Evolutionary conservation across 441 rosid genomes (phyloP).

Genomic region (Populus trichocarpa): DNA sequence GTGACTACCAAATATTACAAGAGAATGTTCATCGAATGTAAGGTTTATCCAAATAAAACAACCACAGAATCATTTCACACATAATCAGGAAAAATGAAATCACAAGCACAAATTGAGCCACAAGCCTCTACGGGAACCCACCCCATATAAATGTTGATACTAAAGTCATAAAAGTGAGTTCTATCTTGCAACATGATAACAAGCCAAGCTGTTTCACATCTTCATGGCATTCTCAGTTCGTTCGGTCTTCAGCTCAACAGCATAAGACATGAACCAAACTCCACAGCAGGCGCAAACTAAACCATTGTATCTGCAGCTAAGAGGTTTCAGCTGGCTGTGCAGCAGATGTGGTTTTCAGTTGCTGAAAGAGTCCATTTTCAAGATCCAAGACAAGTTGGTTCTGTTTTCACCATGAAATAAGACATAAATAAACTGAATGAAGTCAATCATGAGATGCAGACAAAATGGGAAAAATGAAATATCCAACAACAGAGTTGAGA

Average conservation of each 20-base stretch:
- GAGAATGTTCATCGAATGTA: not conserved
- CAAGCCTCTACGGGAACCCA: not conserved
- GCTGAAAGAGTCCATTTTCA: not conserved
- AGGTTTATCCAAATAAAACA: not conserved
- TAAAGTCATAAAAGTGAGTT: not conserved
- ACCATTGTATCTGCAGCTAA: not conserved
- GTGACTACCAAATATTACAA: not conserved
- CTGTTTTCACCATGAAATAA: conserved; percentile 14
- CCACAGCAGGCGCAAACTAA: not conserved
- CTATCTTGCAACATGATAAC: conserved; percentile 13
- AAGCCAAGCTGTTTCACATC: conserved; percentile 10
- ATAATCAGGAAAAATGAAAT: not conserved
- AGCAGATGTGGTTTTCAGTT: conserved; percentile 18
- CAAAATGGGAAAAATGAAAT: not conserved
- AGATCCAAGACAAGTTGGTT: conserved; percentile 13
- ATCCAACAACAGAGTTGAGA: not conserved
- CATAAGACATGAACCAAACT: conserved; percentile 2
- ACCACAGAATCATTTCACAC: not conserved
- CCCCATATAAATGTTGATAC: not conserved
- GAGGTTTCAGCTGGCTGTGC: conserved; percentile 11
- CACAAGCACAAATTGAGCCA: not conserved
- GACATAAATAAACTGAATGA: not conserved
- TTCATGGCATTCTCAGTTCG: conserved; percentile 2
- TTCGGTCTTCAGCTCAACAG: conserved; percentile 3
- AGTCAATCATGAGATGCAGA: not conserved